Conservation (phyloP, 2,329 filamentous ascomycete species). For the Aspergillus carbonarius region DNA sequence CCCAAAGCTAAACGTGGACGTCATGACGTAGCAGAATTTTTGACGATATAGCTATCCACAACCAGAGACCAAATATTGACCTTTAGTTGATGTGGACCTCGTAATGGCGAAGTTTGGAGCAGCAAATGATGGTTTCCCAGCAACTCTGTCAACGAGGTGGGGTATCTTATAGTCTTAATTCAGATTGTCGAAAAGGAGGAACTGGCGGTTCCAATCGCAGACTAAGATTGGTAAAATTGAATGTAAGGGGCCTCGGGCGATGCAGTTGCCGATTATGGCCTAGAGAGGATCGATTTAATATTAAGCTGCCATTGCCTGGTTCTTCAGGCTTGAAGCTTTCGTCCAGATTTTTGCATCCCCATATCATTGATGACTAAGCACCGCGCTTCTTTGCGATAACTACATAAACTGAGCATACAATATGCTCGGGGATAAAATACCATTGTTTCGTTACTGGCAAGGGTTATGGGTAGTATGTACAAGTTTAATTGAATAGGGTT, state of each 20-base stretch:
- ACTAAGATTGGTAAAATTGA: too few relatives aligned
- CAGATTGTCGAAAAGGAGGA: neutral
- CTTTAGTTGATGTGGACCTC: too few relatives aligned
- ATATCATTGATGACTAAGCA: constrained; percentile 19
- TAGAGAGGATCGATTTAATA: neutral
- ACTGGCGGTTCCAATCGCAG: too few relatives aligned
- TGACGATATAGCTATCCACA: neutral
- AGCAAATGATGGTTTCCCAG: neutral
- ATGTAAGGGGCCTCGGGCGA: neutral
- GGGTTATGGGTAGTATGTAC: neutral
- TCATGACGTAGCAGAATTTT: constrained; percentile 1
- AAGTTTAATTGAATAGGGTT: neutral
- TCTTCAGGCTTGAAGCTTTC: neutral
- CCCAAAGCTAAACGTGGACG: constrained; percentile 54
- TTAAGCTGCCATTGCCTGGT: neutral
- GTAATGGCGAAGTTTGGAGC: neutral
- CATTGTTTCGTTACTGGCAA: neutral
- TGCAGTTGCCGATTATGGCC: neutral
- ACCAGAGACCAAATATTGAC: neutral
- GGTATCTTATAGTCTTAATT: neutral
- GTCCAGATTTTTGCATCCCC: constrained; percentile 9
- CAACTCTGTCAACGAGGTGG: neutral
- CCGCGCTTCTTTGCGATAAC: neutral
- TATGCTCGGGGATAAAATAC: neutral
- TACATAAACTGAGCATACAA: neutral